These are phyloP conservation scores for Claviceps capensis DNA, from an alignment of 2,329 filamentous ascomycete species.

Conservation along the genomic window DNA sequence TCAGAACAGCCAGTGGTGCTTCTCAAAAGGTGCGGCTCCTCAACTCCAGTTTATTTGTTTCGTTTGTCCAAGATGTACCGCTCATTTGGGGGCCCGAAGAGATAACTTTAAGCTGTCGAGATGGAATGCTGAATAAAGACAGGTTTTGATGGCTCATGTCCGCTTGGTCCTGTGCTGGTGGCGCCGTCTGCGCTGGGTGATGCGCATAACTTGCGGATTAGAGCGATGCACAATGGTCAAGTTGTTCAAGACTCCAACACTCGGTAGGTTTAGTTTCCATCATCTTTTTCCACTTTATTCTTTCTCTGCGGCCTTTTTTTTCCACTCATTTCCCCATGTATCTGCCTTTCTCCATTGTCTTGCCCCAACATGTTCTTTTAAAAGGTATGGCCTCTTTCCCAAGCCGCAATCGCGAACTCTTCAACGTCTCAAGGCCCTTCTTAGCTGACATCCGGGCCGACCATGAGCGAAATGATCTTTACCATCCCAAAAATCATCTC, in stretches of 20 bases:
- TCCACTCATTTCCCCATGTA: neutral
- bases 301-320: neutral
- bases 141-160: slow-evolving; percentile 34
- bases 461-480: slow-evolving; percentile 38
- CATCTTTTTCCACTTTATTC: neutral
- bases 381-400: too few species aligned
- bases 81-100: too few species aligned
- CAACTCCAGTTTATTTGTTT: neutral
- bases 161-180: slow-evolving; percentile 27
- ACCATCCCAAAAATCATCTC: slow-evolving; percentile 40
- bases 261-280: slow-evolving; percentile 5
- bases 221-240: slow-evolving; percentile 21
- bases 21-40: slow-evolving; percentile 23
- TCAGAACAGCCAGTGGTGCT: slow-evolving; percentile 25
- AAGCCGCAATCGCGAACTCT: too few species aligned
- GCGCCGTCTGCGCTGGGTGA: slow-evolving; percentile 16
- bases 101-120: too few species aligned
- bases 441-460: too few species aligned
- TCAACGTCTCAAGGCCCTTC: too few species aligned
- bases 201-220: slow-evolving; percentile 17
- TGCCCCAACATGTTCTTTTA: too few species aligned
- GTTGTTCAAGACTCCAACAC: slow-evolving; percentile 23
- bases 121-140: neutral
- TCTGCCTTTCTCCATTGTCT: too few species aligned
- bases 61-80: too few species aligned